Base-by-base conservation (phyloP, 2,329 filamentous ascomycete genomes). In the Colletotrichum tropicale region DNA sequence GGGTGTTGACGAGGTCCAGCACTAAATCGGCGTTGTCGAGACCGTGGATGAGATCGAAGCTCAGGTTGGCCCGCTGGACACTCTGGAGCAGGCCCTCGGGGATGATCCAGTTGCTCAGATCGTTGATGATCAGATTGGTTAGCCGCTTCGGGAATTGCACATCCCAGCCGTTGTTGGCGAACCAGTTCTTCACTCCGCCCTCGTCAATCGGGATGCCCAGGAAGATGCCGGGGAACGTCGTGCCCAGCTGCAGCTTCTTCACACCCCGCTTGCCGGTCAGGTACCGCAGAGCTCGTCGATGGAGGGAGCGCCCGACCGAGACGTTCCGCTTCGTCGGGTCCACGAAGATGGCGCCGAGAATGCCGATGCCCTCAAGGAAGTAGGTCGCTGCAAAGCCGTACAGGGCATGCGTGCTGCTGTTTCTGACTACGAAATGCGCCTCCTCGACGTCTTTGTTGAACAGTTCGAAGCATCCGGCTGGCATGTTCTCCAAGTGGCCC, bases 321-420 rank as follows among this genome's bases (percentile, higher is more conserved):
- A 98, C 90, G 80, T 96, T 97, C 38, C 96, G 92, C 80, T 98
- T 94, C 6, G 90, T 87, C 0, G 96, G 96, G 78, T 98, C 96
- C 48, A 98, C 96, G 77, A 98, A 94, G n/a, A 98, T 89, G 5
- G 95, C 92, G 1, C 94, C 96, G 66, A 98, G 92, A 21, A 95
- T 93, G 18, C 95, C 95, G 6, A 93, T 93, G 2, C 86, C 86
- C 55, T 92, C 92, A 81, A 94, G 92, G 82, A 92, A 96, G 82
- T 98, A 98, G 0, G 96, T 98, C 0, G 96, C 94, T 81, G 94
- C 96, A 84, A 98, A 98, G 3, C 96, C 96, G 81, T 98, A 98
- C 1, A 98, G 86, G 1, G 95, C 95, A 77, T 95, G 94, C 0
- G 96, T 98, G 83, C 94, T 98, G 85, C 95, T 98, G 82, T 98